phyloP scores from a whole-genome alignment of 129 eudicot genomes.

The Helianthus annuus region DNA sequence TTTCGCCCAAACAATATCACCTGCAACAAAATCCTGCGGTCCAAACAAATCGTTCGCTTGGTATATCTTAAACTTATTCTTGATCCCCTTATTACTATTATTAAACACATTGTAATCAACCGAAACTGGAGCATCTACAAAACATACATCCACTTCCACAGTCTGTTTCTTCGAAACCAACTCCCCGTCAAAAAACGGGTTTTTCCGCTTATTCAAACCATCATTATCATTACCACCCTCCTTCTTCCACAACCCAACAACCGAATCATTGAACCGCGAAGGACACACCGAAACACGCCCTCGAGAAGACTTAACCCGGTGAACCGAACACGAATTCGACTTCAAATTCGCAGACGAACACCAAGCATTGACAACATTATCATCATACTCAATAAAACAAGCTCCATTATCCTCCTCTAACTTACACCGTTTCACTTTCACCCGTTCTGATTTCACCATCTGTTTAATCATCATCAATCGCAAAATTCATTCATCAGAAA shows the following conservation, averaged over 20 bases:
- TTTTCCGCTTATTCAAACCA: constrained; percentile 37
- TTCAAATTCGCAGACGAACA: constrained; percentile 27
- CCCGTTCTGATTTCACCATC: constrained; percentile 44
- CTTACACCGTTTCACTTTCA: constrained; percentile 51
- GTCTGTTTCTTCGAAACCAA: constrained; percentile 23
- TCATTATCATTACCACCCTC: constrained; percentile 33
- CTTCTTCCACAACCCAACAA: constrained; percentile 55
- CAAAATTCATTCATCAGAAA: constrained; percentile 23
- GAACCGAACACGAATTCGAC: constrained; percentile 24
- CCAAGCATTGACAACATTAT: constrained; percentile 32
- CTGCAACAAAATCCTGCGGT: constrained; percentile 49
- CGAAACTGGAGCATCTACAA: constrained; percentile 12
- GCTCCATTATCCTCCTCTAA: constrained; percentile 24
- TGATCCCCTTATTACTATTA: constrained; percentile 7
- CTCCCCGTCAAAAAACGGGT: constrained; percentile 13
- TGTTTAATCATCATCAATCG: constrained; percentile 45
- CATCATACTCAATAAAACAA: constrained; percentile 22
- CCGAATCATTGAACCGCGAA: constrained; percentile 53
- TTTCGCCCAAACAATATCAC: constrained; percentile 89
- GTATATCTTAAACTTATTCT: constrained; percentile 32
- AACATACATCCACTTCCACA: constrained; percentile 24
- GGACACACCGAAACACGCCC: constrained; percentile 61
- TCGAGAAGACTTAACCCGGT: constrained; percentile 53
- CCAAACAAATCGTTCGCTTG: constrained; percentile 39
- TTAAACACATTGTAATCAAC: not conserved